Conservation (phyloP, 305 asterid species). For the Fraxinus platypoda region DNA sequence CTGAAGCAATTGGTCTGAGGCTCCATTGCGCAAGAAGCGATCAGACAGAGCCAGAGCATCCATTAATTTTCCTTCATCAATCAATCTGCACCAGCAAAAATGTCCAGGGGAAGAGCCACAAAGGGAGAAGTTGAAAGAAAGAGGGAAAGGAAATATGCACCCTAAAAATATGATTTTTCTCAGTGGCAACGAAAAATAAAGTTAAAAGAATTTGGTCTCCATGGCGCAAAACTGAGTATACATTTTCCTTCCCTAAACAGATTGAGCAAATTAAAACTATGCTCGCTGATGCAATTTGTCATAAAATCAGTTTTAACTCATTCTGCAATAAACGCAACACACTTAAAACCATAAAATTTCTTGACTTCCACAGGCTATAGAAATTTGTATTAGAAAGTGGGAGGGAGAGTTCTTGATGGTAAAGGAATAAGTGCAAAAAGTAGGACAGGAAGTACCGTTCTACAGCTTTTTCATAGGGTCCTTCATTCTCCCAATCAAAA, state of each 20-base stretch:
- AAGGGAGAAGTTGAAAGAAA: background rate
- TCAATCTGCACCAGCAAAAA: slow-evolving; percentile 53
- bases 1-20: slow-evolving; percentile 87
- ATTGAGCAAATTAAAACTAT: background rate
- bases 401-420: background rate
- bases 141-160: slow-evolving; percentile 12
- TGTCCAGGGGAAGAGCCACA: slow-evolving; percentile 9
- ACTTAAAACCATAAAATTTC: slow-evolving; percentile 15
- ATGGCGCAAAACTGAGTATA: background rate
- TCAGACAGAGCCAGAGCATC: slow-evolving; percentile 98
- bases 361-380: slow-evolving; percentile 15
- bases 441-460: slow-evolving; percentile 54
- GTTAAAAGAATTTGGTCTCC: background rate
- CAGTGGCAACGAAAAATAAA: slow-evolving; percentile 8
- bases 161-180: slow-evolving; percentile 11
- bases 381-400: background rate
- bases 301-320: slow-evolving; percentile 3
- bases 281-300: background rate
- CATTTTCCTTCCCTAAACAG: background rate
- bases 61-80: slow-evolving; percentile 82
- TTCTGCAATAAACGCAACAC: background rate
- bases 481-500: slow-evolving; percentile 95
- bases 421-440: slow-evolving; percentile 3
- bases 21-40: slow-evolving; percentile 90
- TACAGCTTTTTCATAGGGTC: slow-evolving; percentile 88